Percentiles rank a stretch among this genome's conserved stretches.
phyloP scores from a whole-genome alignment of 1,139 yeast genomes.

The Yamadazyma taylorii region DNA sequence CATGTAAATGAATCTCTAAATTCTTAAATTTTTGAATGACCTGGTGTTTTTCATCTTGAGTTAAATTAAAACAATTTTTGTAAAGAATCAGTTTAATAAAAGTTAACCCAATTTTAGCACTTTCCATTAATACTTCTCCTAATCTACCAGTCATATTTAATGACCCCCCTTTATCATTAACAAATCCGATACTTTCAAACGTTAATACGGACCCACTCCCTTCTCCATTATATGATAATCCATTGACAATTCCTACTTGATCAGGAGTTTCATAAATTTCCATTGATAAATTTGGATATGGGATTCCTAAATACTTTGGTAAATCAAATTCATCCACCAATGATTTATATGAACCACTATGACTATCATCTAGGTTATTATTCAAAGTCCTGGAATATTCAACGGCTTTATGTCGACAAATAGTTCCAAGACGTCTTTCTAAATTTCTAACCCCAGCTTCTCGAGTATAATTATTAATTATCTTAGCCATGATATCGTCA shows the following conservation, averaged over 20 bases:
- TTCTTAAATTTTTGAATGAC: constrained; percentile 47
- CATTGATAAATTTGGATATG: constrained; percentile 33
- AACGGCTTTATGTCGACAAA: constrained; percentile 82
- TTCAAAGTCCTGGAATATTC: constrained; percentile 55
- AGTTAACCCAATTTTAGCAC: constrained; percentile 76
- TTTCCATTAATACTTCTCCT: constrained; percentile 81
- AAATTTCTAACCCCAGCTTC: constrained; percentile 87
- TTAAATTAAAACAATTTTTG: constrained; percentile 31
- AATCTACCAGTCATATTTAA: constrained; percentile 77
- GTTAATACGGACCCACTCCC: constrained; percentile 85
- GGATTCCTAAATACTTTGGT: constrained; percentile 54
- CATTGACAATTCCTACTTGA: constrained; percentile 80
- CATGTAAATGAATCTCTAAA: constrained; percentile 76
- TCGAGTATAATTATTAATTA: constrained; percentile 72
- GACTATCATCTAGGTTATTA: too few relatives aligned
- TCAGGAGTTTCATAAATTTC: constrained; percentile 29
- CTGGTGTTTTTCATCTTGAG: constrained; percentile 23
- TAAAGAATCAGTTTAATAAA: constrained; percentile 64
- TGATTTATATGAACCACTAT: constrained; percentile 28
- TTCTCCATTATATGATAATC: constrained; percentile 82
- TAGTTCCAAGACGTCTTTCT: constrained; percentile 69
- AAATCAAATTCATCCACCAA: constrained; percentile 44
- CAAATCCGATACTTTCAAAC: constrained; percentile 74
- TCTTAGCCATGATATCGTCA: constrained; percentile 55
- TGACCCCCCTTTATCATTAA: constrained; percentile 29